A percentile compares a stretch with the other conserved stretches of the same genome.
Conservation (phyloP, 2,329 filamentous ascomycete species). For the Sporothrix dimorphospora region DNA sequence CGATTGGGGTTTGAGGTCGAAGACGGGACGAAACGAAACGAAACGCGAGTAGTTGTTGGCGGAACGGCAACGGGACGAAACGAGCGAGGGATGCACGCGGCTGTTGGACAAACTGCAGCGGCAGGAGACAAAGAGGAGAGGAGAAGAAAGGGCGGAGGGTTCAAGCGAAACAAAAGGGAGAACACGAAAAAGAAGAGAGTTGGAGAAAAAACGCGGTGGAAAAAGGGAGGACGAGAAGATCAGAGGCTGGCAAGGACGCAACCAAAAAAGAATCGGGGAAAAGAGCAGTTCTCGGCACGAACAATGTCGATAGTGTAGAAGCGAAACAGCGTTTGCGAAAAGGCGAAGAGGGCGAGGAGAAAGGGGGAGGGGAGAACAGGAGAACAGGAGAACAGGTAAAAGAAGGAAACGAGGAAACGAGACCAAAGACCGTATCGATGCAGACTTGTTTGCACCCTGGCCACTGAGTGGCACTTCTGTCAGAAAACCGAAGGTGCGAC, state of each 20-base stretch:
- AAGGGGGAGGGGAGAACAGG: neutral
- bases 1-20: too few relatives aligned
- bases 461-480: neutral
- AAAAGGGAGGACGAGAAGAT: neutral
- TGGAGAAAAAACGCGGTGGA: neutral
- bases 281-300: neutral
- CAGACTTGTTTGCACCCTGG: neutral
- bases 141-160: neutral
- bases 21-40: neutral
- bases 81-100: neutral
- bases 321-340: neutral
- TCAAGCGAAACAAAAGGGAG: too few relatives aligned
- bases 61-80: neutral
- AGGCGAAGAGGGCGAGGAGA: neutral
- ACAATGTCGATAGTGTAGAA: constrained; percentile 3
- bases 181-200: neutral
- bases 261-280: neutral
- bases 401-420: neutral
- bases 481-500: neutral
- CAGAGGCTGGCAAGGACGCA: neutral
- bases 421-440: constrained; percentile 11
- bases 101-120: neutral
- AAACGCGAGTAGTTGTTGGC: neutral
- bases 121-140: neutral
- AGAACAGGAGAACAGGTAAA: neutral